phyloP scores from a whole-genome alignment of 768 basidiomycete species.

The Xerocomellus intermedius region DNA sequence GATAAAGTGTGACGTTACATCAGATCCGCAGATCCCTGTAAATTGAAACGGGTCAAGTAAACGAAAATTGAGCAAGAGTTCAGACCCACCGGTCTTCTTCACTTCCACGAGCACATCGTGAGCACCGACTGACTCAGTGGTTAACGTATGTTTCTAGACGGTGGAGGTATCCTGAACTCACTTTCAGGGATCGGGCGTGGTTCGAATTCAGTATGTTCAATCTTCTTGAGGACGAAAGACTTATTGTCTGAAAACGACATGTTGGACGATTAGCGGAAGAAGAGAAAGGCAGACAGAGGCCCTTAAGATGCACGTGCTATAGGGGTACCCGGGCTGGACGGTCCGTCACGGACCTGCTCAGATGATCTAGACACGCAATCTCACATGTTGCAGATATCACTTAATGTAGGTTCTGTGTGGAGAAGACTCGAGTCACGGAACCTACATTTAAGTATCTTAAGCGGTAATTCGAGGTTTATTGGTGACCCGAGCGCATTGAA shows the following conservation, averaged over 20 bases:
- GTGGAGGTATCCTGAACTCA: constrained; percentile 30
- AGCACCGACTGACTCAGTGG: constrained; percentile 47
- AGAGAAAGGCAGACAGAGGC: background rate
- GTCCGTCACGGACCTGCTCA: too few species aligned
- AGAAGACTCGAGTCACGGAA: too few species aligned
- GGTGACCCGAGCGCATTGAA: too few species aligned
- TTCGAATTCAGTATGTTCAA: constrained; percentile 71
- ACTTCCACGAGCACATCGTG: constrained; percentile 86
- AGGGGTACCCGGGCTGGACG: too few species aligned
- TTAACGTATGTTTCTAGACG: constrained; percentile 5
- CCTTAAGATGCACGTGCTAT: too few species aligned
- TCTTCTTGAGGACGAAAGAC: constrained; percentile 71
- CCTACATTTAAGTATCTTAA: too few species aligned
- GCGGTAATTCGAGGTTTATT: too few species aligned
- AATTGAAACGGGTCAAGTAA: constrained; percentile 11
- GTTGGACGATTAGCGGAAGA: constrained; percentile 15
- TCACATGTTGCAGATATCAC: too few species aligned
- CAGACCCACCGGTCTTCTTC: constrained; percentile 80
- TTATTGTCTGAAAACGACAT: constrained; percentile 64
- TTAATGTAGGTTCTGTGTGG: too few species aligned
- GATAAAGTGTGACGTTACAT: constrained; percentile 45
- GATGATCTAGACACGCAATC: too few species aligned
- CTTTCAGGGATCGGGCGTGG: constrained; percentile 72
- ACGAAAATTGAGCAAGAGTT: background rate
- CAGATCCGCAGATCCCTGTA: constrained; percentile 87